phyloP scores from a whole-genome alignment of 2,329 filamentous ascomycete genomes.

The Stenocarpella maydis region DNA sequence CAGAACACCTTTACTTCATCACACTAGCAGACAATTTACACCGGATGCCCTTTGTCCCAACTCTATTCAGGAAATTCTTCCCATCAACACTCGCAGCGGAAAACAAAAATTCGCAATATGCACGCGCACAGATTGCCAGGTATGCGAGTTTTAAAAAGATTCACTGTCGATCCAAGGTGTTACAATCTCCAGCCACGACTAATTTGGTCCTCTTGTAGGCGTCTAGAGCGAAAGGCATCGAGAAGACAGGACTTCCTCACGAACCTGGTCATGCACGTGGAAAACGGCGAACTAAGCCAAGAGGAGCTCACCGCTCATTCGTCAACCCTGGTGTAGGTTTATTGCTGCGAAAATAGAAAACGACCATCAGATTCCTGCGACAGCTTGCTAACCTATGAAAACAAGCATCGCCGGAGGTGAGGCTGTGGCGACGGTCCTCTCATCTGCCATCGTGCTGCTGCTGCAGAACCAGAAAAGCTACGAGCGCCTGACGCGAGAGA shows the following conservation, averaged over 20 bases:
- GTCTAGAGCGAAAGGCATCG: neutral
- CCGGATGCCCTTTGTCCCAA: too few relatives aligned
- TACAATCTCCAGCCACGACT: too few relatives aligned
- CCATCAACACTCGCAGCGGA: too few relatives aligned
- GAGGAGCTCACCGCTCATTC: constrained; percentile 42
- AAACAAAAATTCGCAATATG: too few relatives aligned
- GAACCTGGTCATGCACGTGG: constrained; percentile 35
- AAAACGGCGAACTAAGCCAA: constrained; percentile 36
- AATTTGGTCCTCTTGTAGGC: neutral
- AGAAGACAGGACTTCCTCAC: constrained; percentile 39
- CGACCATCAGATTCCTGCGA: too few relatives aligned
- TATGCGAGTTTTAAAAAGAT: too few relatives aligned
- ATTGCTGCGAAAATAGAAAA: neutral
- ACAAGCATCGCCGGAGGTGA: neutral
- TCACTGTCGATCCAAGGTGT: too few relatives aligned
- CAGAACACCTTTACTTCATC: too few relatives aligned
- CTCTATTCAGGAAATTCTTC: too few relatives aligned
- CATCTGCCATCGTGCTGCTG: neutral
- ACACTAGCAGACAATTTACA: too few relatives aligned
- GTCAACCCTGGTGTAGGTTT: constrained; percentile 36
- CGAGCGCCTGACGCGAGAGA: neutral
- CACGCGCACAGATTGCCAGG: too few relatives aligned
- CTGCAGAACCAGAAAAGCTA: neutral
- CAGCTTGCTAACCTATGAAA: too few relatives aligned
- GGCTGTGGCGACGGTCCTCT: neutral